These are phyloP conservation scores for Rhizopogon roseolus DNA, from an alignment of 768 basidiomycete genomes.

Conservation along the genomic window DNA sequence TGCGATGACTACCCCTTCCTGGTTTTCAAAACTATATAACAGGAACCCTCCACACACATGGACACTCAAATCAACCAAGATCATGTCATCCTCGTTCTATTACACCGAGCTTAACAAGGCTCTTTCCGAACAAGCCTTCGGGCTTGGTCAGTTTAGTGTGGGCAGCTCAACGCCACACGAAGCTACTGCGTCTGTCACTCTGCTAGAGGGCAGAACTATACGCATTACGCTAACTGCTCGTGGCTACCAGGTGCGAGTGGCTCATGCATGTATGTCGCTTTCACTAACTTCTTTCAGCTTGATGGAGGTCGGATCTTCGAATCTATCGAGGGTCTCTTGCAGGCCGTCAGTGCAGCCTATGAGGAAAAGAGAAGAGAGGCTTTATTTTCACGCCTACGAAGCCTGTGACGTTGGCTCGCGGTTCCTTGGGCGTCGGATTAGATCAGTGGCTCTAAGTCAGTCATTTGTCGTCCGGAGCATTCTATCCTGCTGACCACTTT, in stretches of 20 bases:
- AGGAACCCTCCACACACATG: constrained; percentile 11
- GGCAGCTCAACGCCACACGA: constrained; percentile 34
- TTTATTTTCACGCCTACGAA: constrained; percentile 45
- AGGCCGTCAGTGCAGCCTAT: constrained; percentile 52
- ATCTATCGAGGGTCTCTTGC: constrained; percentile 54
- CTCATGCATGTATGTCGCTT: neutral
- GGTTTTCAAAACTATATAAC: constrained; percentile 25
- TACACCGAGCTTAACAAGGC: constrained; percentile 48
- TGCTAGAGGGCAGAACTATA: constrained; percentile 51
- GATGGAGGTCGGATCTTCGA: constrained; percentile 39
- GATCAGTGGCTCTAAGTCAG: neutral
- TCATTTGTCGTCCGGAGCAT: neutral
- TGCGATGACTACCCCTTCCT: constrained; percentile 21
- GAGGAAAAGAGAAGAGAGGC: constrained; percentile 39
- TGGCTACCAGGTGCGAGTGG: constrained; percentile 50
- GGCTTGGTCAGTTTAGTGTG: constrained; percentile 44
- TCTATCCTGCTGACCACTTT: neutral
- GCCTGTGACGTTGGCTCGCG: constrained; percentile 21
- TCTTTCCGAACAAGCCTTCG: constrained; percentile 55
- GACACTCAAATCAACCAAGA: constrained; percentile 7
- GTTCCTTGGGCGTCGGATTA: neutral
- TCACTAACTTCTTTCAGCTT: constrained; percentile 13
- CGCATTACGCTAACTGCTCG: constrained; percentile 42
- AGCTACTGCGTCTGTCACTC: constrained; percentile 48
- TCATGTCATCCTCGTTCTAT: constrained; percentile 26